Evolutionary conservation across 2,329 filamentous ascomycete species (phyloP), one percentile per base, ranked within the genome.

Genomic region (Colletotrichum sublineola): DNA sequence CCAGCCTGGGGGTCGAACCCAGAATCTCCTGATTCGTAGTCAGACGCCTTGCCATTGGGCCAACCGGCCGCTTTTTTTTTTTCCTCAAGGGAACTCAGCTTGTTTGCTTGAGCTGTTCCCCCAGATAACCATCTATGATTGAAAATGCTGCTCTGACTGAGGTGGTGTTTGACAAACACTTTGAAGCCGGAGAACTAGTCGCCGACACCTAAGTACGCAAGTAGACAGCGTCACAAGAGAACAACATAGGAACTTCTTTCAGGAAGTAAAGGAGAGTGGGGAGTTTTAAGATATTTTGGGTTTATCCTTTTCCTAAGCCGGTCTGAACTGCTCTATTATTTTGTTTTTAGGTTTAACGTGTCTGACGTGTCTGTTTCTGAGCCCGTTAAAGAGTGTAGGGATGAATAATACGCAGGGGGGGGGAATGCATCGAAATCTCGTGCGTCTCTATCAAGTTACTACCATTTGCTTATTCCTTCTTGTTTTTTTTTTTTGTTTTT

Each of bases 1-100:
- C 69, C 69, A 72, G 69, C 69, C 69, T 72, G 69, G 69, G 69
- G 69, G 69, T 72, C 65, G 69, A 72, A 72, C 69, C 69, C 69
- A 72, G 69, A 72, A 69, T 72, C 69, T 72, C 69, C 69, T 72
- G 69, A 69, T 72, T 60, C 80, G 81, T 82, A 82, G 81, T 83
- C 81, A 83, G 80, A 82, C 81, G 81, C 81, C 81, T 82, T 83
- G 81, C 77, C 81, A 82, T 81, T 81, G 79, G 79, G 78, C 79
- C 79, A 82, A 72, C 69, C 69, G 69, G 69, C 69, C 69, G 42
- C 33, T 40, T 24, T 40, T 55, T 3, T 40, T 24, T 40, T 55
- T 3, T 20, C 24, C 44, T 9, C 7, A 11, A 29, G 20, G 24
- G 29, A 42, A 3, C 15, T 14, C 5, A 44, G 29, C 44, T 65